These are phyloP conservation scores for Prunus padus DNA, from an alignment of 306 rosid species.

Conservation along the genomic window DNA sequence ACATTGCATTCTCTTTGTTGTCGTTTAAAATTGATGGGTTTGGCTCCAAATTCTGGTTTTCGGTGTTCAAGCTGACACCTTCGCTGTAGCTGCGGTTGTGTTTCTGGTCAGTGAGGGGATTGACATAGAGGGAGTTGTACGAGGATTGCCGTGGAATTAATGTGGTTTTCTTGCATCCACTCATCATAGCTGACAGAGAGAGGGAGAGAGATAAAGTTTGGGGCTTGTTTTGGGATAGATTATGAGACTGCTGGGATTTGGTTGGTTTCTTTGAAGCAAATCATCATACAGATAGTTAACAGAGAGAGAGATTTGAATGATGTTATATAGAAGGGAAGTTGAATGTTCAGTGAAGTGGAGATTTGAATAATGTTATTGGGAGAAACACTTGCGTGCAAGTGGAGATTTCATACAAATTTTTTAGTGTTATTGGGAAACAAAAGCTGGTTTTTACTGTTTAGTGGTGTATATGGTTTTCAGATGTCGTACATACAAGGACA, in stretches of 20 bases:
- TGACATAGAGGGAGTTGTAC: conserved; percentile 48
- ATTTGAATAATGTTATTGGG: background rate
- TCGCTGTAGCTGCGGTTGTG: conserved; percentile 72
- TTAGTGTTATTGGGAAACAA: too few relatives aligned
- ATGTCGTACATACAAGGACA: background rate
- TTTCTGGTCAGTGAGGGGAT: conserved; percentile 49
- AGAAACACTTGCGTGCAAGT: background rate
- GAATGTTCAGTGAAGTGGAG: background rate
- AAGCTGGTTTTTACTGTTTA: background rate
- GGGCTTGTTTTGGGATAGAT: too few relatives aligned
- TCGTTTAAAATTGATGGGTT: conserved; percentile 3
- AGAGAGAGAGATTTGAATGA: too few relatives aligned
- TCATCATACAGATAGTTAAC: too few relatives aligned
- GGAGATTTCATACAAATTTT: too few relatives aligned
- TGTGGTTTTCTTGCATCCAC: conserved; percentile 23
- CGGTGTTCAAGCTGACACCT: conserved; percentile 26
- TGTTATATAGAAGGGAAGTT: background rate
- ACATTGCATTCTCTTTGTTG: conserved; percentile 39
- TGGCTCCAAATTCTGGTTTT: conserved; percentile 9
- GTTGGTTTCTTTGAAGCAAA: too few relatives aligned
- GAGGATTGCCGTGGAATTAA: conserved; percentile 32
- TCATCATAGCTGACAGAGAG: conserved; percentile 10
- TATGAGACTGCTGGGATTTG: too few relatives aligned
- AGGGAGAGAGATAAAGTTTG: too few relatives aligned
- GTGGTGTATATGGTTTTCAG: background rate